These are phyloP conservation scores for Zygoascus sp. DNA, from an alignment of 1,139 yeast genomes.

Conservation along the genomic window DNA sequence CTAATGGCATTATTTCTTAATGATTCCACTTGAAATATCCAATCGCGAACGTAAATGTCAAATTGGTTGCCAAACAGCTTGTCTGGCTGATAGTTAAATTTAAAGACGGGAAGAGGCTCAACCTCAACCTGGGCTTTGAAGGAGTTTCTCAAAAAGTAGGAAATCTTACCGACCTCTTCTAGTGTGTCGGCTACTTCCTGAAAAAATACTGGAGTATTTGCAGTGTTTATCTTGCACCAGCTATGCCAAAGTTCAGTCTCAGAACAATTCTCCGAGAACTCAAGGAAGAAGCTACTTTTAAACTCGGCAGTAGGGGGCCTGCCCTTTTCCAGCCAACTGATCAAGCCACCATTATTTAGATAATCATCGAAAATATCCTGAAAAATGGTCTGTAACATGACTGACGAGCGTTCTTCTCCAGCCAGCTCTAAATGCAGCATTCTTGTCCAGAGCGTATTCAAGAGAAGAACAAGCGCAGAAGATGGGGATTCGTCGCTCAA, in stretches of 20 bases:
- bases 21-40: neutral
- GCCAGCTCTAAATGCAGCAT: constrained; percentile 12
- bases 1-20: neutral
- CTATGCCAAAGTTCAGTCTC: constrained; percentile 2
- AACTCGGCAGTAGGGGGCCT: neutral
- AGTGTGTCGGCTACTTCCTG: neutral
- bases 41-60: neutral
- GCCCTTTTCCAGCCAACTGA: constrained; percentile 8
- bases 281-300: constrained; percentile 1
- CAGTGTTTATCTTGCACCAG: neutral
- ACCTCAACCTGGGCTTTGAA: neutral
- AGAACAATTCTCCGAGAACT: neutral
- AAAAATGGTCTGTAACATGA: constrained; percentile 13
- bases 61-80: neutral
- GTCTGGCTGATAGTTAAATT: neutral
- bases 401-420: constrained; percentile 9
- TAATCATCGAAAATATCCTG: constrained; percentile 17
- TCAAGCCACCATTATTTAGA: constrained; percentile 7
- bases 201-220: constrained; percentile 4
- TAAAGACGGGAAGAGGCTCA: neutral
- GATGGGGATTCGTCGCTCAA: neutral
- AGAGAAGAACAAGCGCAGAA: constrained; percentile 13
- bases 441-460: constrained; percentile 16
- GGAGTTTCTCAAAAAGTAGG: neutral
- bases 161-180: constrained; percentile 10